These are phyloP conservation scores for Cucumis cinereus DNA, from an alignment of 306 rosid genomes.

Conservation along the genomic window DNA sequence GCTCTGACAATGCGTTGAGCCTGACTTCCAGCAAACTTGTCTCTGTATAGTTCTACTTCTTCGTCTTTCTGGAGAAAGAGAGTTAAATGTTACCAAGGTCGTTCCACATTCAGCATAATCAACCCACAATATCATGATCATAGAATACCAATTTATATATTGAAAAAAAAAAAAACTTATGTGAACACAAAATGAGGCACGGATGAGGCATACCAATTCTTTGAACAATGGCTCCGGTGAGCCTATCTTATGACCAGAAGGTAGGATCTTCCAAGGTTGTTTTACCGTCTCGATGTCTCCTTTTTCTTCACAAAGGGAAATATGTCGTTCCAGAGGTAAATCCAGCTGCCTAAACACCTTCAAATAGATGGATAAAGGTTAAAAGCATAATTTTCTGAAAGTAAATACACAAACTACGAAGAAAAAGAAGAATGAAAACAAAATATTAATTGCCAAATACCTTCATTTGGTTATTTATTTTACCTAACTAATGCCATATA, in stretches of 20 bases:
- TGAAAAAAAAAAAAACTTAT: neutral
- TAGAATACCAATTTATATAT: neutral
- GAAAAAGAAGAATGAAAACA: neutral
- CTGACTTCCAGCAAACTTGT: slow-evolving; percentile 87
- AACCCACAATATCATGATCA: neutral
- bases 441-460: neutral
- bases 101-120: neutral
- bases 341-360: slow-evolving; percentile 85
- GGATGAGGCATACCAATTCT: slow-evolving; percentile 55
- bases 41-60: slow-evolving; percentile 56
- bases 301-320: slow-evolving; percentile 59
- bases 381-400: neutral
- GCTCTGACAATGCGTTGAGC: slow-evolving; percentile 72
- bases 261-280: slow-evolving; percentile 66
- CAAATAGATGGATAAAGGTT: slow-evolving; percentile 11
- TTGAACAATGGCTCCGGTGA: slow-evolving; percentile 72
- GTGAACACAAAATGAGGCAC: neutral
- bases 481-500: neutral
- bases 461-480: neutral
- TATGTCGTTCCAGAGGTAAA: slow-evolving; percentile 37
- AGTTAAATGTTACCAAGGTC: neutral
- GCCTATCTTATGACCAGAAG: slow-evolving; percentile 79
- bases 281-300: slow-evolving; percentile 60
- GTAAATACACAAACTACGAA: neutral
- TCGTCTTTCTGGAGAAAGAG: slow-evolving; percentile 64